Base-by-base conservation (phyloP, 2,329 filamentous ascomycete genomes). In the Dactylellina drechsleri region DNA sequence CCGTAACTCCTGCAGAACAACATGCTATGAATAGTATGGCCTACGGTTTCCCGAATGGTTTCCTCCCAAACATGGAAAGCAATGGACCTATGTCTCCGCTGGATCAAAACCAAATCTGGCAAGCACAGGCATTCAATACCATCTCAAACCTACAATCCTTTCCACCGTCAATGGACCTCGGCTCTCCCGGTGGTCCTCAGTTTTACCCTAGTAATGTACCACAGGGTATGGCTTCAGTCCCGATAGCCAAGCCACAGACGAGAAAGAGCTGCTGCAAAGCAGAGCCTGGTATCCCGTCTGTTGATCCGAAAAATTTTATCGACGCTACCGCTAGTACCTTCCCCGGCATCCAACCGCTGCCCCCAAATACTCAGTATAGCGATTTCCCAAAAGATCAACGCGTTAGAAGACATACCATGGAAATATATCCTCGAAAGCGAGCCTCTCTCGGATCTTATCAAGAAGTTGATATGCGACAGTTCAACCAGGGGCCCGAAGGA, bases 191-290 rank as follows among this genome's bases (percentile, higher is more conserved):
- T 23, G 45, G 36, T 5, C 59, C 47, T 49, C 68, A 52, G 4
- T 73, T 73, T 18, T 73, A 60, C 20, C 13, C 49, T n/a, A 36
- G n/a, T 12, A 53, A 50, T 16, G 31, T 65, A 47, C 60, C 45
- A 15, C 66, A 50, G 6, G 56, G 60, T n/a, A 45, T 73, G 8
- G 41, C 18, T 15, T 28, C 26, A 7, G 59, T 40, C 28, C 59
- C 66, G 10, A 60, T 64, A 4, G 43, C 47, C 23, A 73, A 66
- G 15, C 40, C 47, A 10, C 60, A 52, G 20, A 43, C 52, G 18
- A 66, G 60, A 45, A 73, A 66, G 41, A 73, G 61, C 20, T 73
- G 68, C 28, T 73, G 68, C 15, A 73, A 66, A 50, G 54, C 68
- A 16, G 68, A 73, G 20, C 26, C 49, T 4, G 36, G 23, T 4